Conservation (phyloP, 768 basidiomycete species). For the Hortiboletus flavorubellus region DNA sequence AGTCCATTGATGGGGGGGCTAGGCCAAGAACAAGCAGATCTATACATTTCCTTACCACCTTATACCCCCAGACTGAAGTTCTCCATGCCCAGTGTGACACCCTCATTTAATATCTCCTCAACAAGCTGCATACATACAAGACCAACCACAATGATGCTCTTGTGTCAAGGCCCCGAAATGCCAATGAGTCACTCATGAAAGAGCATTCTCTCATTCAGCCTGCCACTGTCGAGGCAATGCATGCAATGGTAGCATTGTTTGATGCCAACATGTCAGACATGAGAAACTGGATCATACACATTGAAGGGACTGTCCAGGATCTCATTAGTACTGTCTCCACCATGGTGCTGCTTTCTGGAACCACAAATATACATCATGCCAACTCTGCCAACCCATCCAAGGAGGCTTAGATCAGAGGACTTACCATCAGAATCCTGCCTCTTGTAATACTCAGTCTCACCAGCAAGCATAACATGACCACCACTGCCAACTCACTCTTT, state of each 20-base stretch:
- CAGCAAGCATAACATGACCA: too few species aligned
- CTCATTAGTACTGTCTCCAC: background rate
- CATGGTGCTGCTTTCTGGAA: background rate
- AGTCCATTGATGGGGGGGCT: slow-evolving; percentile 41
- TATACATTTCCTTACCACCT: background rate
- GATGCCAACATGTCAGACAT: background rate
- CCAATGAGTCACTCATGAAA: background rate
- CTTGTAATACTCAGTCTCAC: too few species aligned
- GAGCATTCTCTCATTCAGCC: background rate
- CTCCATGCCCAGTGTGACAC: background rate
- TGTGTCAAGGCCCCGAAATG: background rate
- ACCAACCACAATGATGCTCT: background rate
- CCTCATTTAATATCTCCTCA: background rate
- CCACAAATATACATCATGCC: background rate
- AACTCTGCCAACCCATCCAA: background rate
- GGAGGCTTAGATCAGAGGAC: too few species aligned
- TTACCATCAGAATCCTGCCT: too few species aligned
- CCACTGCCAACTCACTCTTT: too few species aligned
- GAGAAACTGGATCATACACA: background rate
- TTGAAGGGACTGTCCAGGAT: background rate
- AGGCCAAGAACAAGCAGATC: slow-evolving; percentile 38
- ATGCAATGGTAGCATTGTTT: background rate
- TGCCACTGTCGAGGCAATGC: background rate
- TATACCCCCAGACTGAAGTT: background rate
- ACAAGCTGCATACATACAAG: background rate